Percentiles rank a stretch among this genome's conserved stretches.
phyloP scores from a whole-genome alignment of 345 rosid species.

The Eucalyptus marginata region DNA sequence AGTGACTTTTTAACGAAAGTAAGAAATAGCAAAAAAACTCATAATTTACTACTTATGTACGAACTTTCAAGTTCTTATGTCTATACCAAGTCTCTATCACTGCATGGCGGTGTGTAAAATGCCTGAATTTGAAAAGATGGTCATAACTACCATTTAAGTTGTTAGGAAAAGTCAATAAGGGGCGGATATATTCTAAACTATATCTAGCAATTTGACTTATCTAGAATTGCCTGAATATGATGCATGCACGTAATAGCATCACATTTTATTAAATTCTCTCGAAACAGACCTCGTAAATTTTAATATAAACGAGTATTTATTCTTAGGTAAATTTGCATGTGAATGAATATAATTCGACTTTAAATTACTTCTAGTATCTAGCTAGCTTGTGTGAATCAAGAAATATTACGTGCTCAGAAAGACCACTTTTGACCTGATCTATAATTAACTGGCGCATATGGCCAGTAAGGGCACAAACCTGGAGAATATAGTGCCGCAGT shows the following conservation, averaged over 20 bases:
- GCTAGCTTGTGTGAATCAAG: neutral
- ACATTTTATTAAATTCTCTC: neutral
- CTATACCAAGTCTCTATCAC: neutral
- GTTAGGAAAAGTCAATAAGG: neutral
- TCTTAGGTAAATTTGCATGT: neutral
- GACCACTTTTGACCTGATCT: neutral
- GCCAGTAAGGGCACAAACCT: neutral
- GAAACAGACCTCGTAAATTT: neutral
- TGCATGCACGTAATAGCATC: neutral
- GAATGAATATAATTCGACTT: neutral
- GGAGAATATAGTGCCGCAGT: constrained; percentile 1
- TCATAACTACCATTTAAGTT: neutral
- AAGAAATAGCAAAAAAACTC: neutral
- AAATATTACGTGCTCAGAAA: neutral
- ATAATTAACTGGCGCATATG: neutral
- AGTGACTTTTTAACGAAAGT: neutral
- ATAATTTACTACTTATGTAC: neutral
- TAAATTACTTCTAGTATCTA: neutral
- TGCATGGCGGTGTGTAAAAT: neutral
- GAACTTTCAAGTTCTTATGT: neutral
- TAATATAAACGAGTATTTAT: neutral
- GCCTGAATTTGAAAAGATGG: neutral
- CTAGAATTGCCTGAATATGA: neutral
- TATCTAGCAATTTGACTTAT: neutral
- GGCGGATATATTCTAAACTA: neutral